phyloP scores from a whole-genome alignment of 108 stramenopile genomes.

The Chaetoceros tenuissimus region DNA sequence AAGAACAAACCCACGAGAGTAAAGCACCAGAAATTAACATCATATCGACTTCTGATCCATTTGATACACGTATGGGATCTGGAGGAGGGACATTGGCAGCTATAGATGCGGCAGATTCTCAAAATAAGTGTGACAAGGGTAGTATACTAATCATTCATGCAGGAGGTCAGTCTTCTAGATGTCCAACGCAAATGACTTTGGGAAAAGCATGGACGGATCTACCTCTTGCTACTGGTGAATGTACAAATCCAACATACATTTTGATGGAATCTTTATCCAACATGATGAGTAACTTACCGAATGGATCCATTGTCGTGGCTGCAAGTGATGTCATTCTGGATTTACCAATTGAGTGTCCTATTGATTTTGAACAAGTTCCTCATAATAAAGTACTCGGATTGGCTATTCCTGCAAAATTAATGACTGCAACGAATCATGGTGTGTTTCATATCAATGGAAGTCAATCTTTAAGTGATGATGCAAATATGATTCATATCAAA shows the following conservation, averaged over 20 bases:
- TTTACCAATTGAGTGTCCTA: conserved; percentile 9
- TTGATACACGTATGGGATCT: conserved; percentile 51
- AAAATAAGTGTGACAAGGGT: neutral
- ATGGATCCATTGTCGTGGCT: conserved; percentile 52
- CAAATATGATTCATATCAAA: neutral
- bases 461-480: neutral
- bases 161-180: conserved; percentile 72
- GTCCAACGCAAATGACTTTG: conserved; percentile 68
- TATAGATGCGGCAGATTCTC: conserved; percentile 27
- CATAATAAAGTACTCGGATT: conserved; percentile 44
- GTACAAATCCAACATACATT: conserved; percentile 41
- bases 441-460: conserved; percentile 28
- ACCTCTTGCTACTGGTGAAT: conserved; percentile 14
- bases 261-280: conserved; percentile 29
- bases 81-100: conserved; percentile 76
- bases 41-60: conserved; percentile 62
- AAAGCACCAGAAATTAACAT: conserved; percentile 15
- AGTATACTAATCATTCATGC: conserved; percentile 56
- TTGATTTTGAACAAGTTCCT: neutral
- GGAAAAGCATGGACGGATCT: conserved; percentile 78
- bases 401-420: conserved; percentile 61
- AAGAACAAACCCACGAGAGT: conserved; percentile 1
- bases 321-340: conserved; percentile 56
- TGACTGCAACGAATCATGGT: conserved; percentile 72
- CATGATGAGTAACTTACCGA: conserved; percentile 34